Percentiles rank a stretch among this genome's conserved stretches.
phyloP scores from a whole-genome alignment of 192 early-diverging fungal species.

The Coemansia sp. region DNA sequence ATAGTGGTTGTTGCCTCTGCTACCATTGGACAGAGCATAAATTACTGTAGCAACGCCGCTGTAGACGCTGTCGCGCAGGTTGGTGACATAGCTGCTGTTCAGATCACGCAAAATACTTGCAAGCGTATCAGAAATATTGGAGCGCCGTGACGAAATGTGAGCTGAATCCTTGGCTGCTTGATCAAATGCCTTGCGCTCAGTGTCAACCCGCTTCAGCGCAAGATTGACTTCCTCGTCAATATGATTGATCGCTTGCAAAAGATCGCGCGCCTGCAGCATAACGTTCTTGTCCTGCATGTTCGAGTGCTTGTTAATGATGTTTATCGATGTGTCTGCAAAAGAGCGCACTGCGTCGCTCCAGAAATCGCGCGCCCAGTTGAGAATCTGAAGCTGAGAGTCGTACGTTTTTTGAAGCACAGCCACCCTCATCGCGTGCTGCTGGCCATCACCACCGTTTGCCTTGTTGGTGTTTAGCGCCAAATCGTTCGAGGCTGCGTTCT shows the following conservation, averaged over 20 bases:
- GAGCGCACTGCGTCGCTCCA: slow-evolving; percentile 30
- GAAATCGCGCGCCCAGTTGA: slow-evolving; percentile 25
- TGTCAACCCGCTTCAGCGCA: slow-evolving; percentile 13
- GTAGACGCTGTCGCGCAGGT: slow-evolving; percentile 35
- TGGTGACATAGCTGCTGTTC: slow-evolving; percentile 12
- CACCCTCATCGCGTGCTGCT: neutral
- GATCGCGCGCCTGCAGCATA: neutral
- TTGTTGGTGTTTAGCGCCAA: neutral
- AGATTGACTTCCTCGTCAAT: slow-evolving; percentile 24
- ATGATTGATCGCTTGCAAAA: slow-evolving; percentile 24
- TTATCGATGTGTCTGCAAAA: slow-evolving; percentile 2
- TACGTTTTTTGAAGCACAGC: slow-evolving; percentile 25
- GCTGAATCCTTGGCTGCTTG: neutral
- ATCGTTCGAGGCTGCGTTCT: neutral
- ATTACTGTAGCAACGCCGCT: slow-evolving; percentile 18
- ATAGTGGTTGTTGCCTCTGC: neutral
- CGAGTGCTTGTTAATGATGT: neutral
- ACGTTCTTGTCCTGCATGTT: neutral
- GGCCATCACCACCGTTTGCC: neutral
- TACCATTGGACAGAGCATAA: neutral
- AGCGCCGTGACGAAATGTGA: slow-evolving; percentile 8
- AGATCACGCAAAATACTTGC: slow-evolving; percentile 22
- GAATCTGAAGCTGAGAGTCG: slow-evolving; percentile 33
- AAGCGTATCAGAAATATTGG: slow-evolving; percentile 22
- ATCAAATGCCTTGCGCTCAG: slow-evolving; percentile 11